Base-by-base conservation (phyloP, 768 basidiomycete genomes). In the Collybia nuda region DNA sequence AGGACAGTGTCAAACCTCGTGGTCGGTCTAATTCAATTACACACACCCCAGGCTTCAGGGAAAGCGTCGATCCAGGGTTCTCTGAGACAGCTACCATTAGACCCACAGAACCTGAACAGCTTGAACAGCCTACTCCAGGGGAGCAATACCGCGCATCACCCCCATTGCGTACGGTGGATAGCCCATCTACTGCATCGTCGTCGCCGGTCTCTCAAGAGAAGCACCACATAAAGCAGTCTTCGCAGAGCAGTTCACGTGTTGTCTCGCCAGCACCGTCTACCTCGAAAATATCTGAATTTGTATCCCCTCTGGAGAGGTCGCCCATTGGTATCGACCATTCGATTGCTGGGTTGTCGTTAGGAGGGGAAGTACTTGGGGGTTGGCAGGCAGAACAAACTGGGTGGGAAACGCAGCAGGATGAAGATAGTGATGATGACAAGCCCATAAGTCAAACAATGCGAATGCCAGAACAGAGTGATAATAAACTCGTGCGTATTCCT, bases 361-460 rank as follows among this genome's bases (percentile, higher is more conserved):
- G 71, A 19, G 66, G 65, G 15, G 71, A 73, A 50, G 52, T 65
- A 1, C 43, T 66, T 19, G 68, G 69, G 17, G 56, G 79, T 44
- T 88, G 86, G 85, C 80, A 83, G 54, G 66, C 70, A 19, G 72
- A 76, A 21, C 71, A 75, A 44, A 72, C 66, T 47, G 61, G 66
- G 17, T 76, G 74, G 73, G 64, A 66, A 48, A 66, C 69, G 24
- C 64, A 63, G 40, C 52, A 63, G 12, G 79, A 82, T 36, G 81
- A 85, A 5, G 84, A 86, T 53, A 81, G 80, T 47, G 84, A 86
- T 55, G 84, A 86, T 51, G 85, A 86, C 61, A 85, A 77, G 50
- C 85, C 85, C 21, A 84, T 86, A 54, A 69, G 78, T 22, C 82
- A 82, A 59, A 70, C 73, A 18, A 56, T 75, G 45, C 70, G 62